Conservation (phyloP, 345 rosid genomes). For the Populus deltoides region DNA sequence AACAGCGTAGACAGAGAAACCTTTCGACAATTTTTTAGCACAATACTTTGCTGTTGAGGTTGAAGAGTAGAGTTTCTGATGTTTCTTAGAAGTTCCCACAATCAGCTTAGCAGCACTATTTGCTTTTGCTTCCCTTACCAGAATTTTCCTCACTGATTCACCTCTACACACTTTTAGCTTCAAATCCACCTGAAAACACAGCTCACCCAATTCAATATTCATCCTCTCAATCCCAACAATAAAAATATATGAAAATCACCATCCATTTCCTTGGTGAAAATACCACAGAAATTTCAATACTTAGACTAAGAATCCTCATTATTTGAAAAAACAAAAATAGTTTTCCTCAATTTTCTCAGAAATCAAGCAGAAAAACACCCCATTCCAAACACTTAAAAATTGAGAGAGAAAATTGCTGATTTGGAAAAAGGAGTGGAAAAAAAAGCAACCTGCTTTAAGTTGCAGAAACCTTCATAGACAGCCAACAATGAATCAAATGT, state of each 20-base stretch:
- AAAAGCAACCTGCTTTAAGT: conserved; percentile 69
- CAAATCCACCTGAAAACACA: conserved; percentile 67
- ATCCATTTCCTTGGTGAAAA: background rate
- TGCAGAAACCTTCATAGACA: conserved; percentile 95
- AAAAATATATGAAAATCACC: background rate
- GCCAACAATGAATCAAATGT: conserved; percentile 75
- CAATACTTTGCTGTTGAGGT: conserved; percentile 75
- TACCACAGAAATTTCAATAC: background rate
- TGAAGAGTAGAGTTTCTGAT: conserved; percentile 54
- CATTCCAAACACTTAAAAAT: background rate
- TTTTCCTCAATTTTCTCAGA: conserved; percentile 4
- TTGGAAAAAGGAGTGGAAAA: background rate
- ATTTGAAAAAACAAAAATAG: background rate
- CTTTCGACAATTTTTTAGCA: conserved; percentile 60
- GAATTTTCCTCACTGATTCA: conserved; percentile 51
- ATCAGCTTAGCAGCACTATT: conserved; percentile 56
- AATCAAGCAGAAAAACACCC: background rate
- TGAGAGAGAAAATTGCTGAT: background rate
- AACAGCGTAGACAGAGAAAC: conserved; percentile 65
- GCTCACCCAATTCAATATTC: conserved; percentile 1
- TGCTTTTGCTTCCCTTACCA: conserved; percentile 72
- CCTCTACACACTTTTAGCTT: conserved; percentile 87
- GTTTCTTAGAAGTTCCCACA: conserved; percentile 58
- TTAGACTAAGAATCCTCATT: too few species aligned
- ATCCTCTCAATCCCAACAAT: background rate